Evolutionary conservation across 306 rosid genomes (phyloP).

Genomic region (Dalbergia cultrata): DNA sequence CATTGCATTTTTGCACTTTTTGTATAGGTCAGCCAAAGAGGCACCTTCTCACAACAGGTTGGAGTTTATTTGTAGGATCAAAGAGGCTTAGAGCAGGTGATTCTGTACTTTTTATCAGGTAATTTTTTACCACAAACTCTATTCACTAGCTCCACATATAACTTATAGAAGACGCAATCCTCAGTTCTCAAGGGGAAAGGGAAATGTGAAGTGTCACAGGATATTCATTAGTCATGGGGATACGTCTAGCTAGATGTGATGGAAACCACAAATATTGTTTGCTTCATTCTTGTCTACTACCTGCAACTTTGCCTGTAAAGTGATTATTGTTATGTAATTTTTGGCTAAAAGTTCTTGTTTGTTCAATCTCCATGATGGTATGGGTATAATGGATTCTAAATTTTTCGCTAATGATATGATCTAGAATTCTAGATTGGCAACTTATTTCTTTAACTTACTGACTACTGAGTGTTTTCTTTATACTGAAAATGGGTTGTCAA

Average conservation of each 20-base stretch:
- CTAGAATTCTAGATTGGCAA: slow-evolving; percentile 2
- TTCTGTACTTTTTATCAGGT: slow-evolving; percentile 95
- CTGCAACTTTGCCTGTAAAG: not conserved
- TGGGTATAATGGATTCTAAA: not conserved
- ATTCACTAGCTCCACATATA: not conserved
- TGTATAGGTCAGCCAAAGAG: slow-evolving; percentile 92
- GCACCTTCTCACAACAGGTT: slow-evolving; percentile 98
- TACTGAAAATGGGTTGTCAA: slow-evolving; percentile 18
- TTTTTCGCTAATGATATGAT: slow-evolving; percentile 10
- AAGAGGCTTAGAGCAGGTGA: slow-evolving; percentile 96
- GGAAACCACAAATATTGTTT: not conserved
- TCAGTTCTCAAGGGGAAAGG: not conserved
- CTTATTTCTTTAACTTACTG: not conserved
- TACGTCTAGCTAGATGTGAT: not conserved
- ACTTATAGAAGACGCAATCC: not conserved
- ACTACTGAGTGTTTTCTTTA: not conserved
- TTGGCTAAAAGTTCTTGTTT: not conserved
- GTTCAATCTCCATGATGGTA: not conserved
- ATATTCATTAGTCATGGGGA: too few species aligned
- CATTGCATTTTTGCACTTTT: slow-evolving; percentile 12
- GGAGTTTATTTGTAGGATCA: slow-evolving; percentile 91
- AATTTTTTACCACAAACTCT: slow-evolving; percentile 34
- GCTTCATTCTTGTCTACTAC: slow-evolving; percentile 21
- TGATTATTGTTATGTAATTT: not conserved
- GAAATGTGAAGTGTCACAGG: not conserved